Evolutionary conservation across 176 grass and related monocot genomes (phyloP).

Genomic region (barley (Hordeum vulgare)): MorexV3_pseudomolecules_assembly NC_058518.1:470854033-470854532

Average conservation of each 20-base stretch:
- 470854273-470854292: too few relatives aligned
- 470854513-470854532: not conserved
- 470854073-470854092: constrained; percentile 35
- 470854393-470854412: not conserved
- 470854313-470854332: too few relatives aligned
- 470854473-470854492: not conserved
- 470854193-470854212: too few relatives aligned
- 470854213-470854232: too few relatives aligned
- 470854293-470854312: too few relatives aligned
- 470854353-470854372: too few relatives aligned
- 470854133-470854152: constrained; percentile 22
- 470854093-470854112: not conserved
- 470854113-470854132: not conserved
- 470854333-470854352: too few relatives aligned
- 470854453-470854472: not conserved
- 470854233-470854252: too few relatives aligned
- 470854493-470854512: not conserved
- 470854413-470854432: constrained; percentile 5
- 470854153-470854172: not conserved
- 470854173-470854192: too few relatives aligned
- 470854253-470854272: too few relatives aligned
- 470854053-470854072: not conserved
- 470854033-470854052: not conserved
- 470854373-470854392: not conserved
- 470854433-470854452: constrained; percentile 3